These are phyloP conservation scores for Agastache rugosa DNA, from an alignment of 257 asterid genomes.

Conservation along the genomic window DNA sequence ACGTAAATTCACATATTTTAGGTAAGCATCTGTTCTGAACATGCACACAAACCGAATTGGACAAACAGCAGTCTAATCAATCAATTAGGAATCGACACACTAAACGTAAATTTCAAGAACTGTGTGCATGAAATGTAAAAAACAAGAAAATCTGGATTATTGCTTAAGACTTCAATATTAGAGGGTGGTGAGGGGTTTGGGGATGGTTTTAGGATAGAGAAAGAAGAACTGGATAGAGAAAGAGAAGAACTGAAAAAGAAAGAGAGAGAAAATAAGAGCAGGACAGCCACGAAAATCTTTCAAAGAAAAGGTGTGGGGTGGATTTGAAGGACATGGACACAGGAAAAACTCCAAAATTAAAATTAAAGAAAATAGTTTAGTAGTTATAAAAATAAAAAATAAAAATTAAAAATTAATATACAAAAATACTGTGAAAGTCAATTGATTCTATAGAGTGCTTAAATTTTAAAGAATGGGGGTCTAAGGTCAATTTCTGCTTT, in stretches of 20 bases:
- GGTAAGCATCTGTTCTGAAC: conserved; percentile 40
- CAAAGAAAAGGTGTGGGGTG: conserved; percentile 33
- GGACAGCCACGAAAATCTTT: conserved; percentile 52
- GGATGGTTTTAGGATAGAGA: conserved; percentile 38
- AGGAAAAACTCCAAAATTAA: background rate
- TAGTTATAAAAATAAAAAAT: background rate
- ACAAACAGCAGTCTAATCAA: conserved; percentile 15
- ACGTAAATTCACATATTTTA: conserved; percentile 35
- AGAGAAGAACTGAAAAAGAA: conserved; percentile 15
- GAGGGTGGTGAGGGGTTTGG: conserved; percentile 30
- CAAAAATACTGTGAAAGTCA: conserved; percentile 1
- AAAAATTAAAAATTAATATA: background rate
- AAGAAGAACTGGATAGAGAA: conserved; percentile 12
- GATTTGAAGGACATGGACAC: conserved; percentile 44
- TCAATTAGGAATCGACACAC: conserved; percentile 24
- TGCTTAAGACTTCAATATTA: conserved; percentile 16
- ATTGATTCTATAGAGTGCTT: conserved; percentile 1
- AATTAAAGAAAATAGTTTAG: conserved; percentile 1
- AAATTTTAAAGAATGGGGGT: conserved; percentile 16
- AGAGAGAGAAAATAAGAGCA: conserved; percentile 37
- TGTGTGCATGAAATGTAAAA: conserved; percentile 34
- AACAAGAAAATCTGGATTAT: conserved; percentile 22
- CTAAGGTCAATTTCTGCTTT: conserved; percentile 26
- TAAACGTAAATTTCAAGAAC: conserved; percentile 11
- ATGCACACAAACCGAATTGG: conserved; percentile 45